Conservation (phyloP, 2,329 filamentous ascomycete genomes). For the Orbilia oligospora region DNA sequence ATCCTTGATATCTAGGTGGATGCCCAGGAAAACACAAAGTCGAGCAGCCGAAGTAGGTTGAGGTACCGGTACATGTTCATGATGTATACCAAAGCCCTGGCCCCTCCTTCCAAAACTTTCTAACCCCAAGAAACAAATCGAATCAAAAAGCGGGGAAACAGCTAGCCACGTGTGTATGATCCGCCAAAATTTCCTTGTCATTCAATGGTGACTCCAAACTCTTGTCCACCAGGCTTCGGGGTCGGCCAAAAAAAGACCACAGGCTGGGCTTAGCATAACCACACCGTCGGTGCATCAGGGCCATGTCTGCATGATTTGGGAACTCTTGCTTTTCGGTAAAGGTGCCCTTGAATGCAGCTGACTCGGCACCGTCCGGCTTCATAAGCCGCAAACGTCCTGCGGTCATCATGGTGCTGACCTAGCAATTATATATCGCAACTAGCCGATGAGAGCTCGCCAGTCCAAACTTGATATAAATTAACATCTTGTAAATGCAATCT, state of each 20-base stretch:
- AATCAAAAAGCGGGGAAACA: constrained; percentile 59
- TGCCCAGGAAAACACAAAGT: background rate
- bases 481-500: constrained; percentile 31
- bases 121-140: constrained; percentile 31
- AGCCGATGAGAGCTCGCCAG: constrained; percentile 48
- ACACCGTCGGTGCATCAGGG: constrained; percentile 57
- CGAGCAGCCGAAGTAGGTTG: constrained; percentile 24
- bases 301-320: constrained; percentile 57
- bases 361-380: constrained; percentile 54
- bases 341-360: constrained; percentile 56
- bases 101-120: constrained; percentile 21
- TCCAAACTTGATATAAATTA: constrained; percentile 40
- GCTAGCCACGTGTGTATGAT: constrained; percentile 54
- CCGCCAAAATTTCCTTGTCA: constrained; percentile 23
- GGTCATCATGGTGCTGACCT: constrained; percentile 55
- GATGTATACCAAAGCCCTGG: background rate
- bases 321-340: constrained; percentile 52
- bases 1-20: constrained; percentile 29
- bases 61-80: constrained; percentile 55
- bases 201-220: constrained; percentile 29
- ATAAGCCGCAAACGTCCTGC: constrained; percentile 54
- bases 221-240: constrained; percentile 28
- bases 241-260: constrained; percentile 44
- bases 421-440: constrained; percentile 40
- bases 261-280: constrained; percentile 59